Evolutionary conservation across 176 grass and related monocot species (phyloP).

Genomic region (Aegilops speltoides): DNA sequence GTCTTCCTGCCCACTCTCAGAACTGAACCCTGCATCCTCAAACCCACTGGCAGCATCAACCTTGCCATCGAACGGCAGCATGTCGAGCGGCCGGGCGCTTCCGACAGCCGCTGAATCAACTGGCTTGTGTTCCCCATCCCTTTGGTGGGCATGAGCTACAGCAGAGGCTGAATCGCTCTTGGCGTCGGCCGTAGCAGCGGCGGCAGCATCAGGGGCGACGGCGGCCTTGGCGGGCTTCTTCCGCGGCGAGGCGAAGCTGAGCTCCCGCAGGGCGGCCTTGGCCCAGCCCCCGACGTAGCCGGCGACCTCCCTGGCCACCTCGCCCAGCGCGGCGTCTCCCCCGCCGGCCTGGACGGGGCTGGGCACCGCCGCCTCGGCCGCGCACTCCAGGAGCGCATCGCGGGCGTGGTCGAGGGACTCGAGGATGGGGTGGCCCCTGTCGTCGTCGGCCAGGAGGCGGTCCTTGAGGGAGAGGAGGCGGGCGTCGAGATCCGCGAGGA

Average conservation of each 20-base stretch:
- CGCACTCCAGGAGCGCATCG: slow-evolving; percentile 36
- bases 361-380: too few species aligned
- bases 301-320: slow-evolving; percentile 37
- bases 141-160: not conserved
- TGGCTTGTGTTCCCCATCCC: not conserved
- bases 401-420: slow-evolving; percentile 27
- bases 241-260: slow-evolving; percentile 39
- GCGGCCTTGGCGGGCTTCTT: slow-evolving; percentile 35
- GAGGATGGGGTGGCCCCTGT: too few species aligned
- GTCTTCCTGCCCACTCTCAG: slow-evolving; percentile 31
- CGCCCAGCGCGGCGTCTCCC: slow-evolving; percentile 10
- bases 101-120: not conserved
- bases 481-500: slow-evolving; percentile 60
- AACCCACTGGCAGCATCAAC: not conserved
- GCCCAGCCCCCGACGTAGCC: slow-evolving; percentile 43
- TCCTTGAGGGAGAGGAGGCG: slow-evolving; percentile 45
- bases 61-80: slow-evolving; percentile 44
- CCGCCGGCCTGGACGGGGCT: too few species aligned
- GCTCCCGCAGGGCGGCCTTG: slow-evolving; percentile 47
- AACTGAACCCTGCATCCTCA: slow-evolving; percentile 34
- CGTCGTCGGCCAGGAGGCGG: not conserved
- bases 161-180: not conserved
- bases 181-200: not conserved
- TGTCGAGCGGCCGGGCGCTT: slow-evolving; percentile 11
- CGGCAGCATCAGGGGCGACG: not conserved